Evolutionary conservation across 2,329 filamentous ascomycete genomes (phyloP), one percentile per base, ranked within the genome.

Genomic region (Dactylellina cionopaga): DNA sequence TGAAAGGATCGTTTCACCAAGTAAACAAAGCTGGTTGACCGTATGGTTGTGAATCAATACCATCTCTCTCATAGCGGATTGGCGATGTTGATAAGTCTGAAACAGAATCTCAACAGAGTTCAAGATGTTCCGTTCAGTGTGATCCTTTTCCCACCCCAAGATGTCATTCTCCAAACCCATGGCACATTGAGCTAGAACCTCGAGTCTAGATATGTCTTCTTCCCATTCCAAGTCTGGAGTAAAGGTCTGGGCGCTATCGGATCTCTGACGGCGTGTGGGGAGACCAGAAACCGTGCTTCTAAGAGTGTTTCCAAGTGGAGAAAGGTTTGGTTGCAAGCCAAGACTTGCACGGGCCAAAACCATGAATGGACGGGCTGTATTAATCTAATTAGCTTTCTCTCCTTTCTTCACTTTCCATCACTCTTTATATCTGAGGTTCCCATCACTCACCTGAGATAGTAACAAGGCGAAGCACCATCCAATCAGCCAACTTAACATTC

Each of bases 111-210:
- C 74, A 11, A 77, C 52, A 1, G 76, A 75, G 31, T 76, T 77
- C 19, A 77, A 73, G 11, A 73, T 68, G 47, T 76, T 75, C 25
- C 70, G 37, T 11, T 71, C 64, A 15, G 54, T 70, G 39, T 59
- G 55, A 25, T 77, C 76, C 43, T 76, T 76, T 31, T 77, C 76
- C 76, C 76, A 77, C 1, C 76, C 76, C 31, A 77, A 51, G 35
- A 77, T 77, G 25, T 77, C 76, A 11, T 77, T 77, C 46, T 77
- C 75, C 7, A 77, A 44, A 1, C 76, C 76, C 72, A 77, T 75
- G 10, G 76, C 74, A 7, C 70, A 63, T 49, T 77, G 75, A 10
- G 76, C 44, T 6, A 77, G 60, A 19, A 74, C 60, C 31, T 77
- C 76, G 3, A 77, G 60, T 22, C 75, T 74, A 1, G 64, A 60